These are phyloP conservation scores for Dichotomocladium elegans DNA, from an alignment of 371 early-diverging fungal species.

Conservation along the genomic window DNA sequence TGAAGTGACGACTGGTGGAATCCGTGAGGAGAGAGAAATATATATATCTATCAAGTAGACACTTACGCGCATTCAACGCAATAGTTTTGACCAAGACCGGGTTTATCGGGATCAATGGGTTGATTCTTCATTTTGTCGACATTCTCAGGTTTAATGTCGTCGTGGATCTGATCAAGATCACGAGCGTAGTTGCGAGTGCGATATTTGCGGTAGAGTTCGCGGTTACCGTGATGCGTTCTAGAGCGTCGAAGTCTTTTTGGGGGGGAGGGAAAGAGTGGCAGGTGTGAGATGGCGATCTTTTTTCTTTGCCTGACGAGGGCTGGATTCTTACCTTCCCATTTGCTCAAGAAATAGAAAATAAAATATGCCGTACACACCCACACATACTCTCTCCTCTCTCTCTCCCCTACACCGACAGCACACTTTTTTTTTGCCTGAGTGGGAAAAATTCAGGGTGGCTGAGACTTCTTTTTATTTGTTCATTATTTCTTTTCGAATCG, in stretches of 20 bases:
- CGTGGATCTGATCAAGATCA: conserved; percentile 91
- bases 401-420: no score
- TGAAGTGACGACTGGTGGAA: conserved; percentile 45
- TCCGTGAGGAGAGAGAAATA: conserved; percentile 1
- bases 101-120: conserved; percentile 80
- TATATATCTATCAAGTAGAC: not conserved
- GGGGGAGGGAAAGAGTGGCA: no score
- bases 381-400: no score
- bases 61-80: conserved; percentile 82
- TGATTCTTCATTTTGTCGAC: conserved; percentile 56
- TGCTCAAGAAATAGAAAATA: no score
- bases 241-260: conserved; percentile 69
- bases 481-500: not conserved
- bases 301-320: no score
- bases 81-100: conserved; percentile 86
- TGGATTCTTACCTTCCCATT: no score
- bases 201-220: conserved; percentile 59
- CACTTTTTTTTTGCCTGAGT: no score
- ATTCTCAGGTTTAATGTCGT: conserved; percentile 76
- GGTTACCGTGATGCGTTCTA: conserved; percentile 67
- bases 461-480: no score
- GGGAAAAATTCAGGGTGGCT: no score
- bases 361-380: no score
- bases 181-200: conserved; percentile 66
- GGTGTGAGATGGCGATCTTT: no score